Evolutionary conservation across 108 stramenopile genomes (phyloP).

Genomic region (Aurantiochytrium sp.): DNA sequence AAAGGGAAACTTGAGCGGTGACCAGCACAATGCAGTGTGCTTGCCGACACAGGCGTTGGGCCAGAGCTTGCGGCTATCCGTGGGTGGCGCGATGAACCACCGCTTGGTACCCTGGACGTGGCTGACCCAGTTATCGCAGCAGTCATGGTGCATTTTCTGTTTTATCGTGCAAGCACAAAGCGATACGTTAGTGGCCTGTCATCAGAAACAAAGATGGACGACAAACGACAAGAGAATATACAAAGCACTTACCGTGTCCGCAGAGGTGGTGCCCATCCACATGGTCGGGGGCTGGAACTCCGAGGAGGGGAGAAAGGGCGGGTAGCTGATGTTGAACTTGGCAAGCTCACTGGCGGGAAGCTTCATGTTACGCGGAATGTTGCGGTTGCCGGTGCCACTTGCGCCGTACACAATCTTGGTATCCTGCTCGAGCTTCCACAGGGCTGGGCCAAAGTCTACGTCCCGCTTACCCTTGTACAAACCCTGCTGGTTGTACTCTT

Average conservation of each 20-base stretch:
- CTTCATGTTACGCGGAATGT: slow-evolving; percentile 4
- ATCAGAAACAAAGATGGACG: background rate
- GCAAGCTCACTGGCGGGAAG: background rate
- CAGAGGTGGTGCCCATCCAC: slow-evolving; percentile 16
- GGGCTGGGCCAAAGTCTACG: background rate
- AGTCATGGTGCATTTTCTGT: slow-evolving; percentile 13
- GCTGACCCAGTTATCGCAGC: slow-evolving; percentile 1
- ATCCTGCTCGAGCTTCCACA: background rate
- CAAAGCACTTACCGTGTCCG: background rate
- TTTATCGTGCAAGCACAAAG: background rate
- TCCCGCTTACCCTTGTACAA: background rate
- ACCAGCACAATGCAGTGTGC: background rate
- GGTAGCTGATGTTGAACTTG: background rate
- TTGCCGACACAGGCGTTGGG: background rate
- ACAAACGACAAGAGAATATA: background rate
- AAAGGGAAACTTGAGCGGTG: background rate
- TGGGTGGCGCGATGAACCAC: slow-evolving; percentile 11
- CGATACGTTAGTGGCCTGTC: background rate
- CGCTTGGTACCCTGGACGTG: background rate
- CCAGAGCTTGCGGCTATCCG: background rate
- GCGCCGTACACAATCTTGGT: background rate
- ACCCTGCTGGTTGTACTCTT: background rate
- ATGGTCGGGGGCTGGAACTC: background rate
- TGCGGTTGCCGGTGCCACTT: background rate
- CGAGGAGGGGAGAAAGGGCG: background rate